These are phyloP conservation scores for Panaeolus cyanescens DNA, from an alignment of 768 basidiomycete species.

Conservation along the genomic window DNA sequence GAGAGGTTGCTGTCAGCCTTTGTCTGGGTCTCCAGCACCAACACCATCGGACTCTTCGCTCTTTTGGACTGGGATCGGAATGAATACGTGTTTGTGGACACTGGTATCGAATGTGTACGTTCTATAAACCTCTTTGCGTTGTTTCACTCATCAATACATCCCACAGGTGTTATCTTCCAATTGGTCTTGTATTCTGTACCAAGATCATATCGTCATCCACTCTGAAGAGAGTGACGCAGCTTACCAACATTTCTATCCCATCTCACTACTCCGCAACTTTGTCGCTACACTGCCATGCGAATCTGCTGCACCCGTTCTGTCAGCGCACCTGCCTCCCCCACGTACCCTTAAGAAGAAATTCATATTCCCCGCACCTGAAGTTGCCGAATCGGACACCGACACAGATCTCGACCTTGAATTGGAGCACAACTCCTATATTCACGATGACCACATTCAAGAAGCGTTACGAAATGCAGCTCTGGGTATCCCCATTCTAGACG, in stretches of 20 bases:
- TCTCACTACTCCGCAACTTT: constrained; percentile 39
- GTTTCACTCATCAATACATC: neutral
- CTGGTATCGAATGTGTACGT: constrained; percentile 73
- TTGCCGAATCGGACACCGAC: constrained; percentile 12
- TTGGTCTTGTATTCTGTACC: constrained; percentile 75
- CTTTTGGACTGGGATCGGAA: constrained; percentile 66
- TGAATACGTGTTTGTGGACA: constrained; percentile 74
- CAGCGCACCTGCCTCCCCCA: constrained; percentile 40
- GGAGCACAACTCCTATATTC: neutral
- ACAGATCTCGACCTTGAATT: constrained; percentile 13
- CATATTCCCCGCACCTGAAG: constrained; percentile 39
- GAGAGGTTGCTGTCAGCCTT: constrained; percentile 65
- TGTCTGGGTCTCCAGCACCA: constrained; percentile 60
- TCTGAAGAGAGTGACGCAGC: constrained; percentile 69
- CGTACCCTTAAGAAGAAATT: constrained; percentile 54
- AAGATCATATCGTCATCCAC: constrained; percentile 70
- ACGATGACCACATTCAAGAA: neutral
- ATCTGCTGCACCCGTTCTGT: constrained; percentile 40
- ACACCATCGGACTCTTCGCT: constrained; percentile 62
- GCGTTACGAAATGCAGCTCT: neutral
- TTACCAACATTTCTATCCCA: constrained; percentile 70
- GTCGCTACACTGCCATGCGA: constrained; percentile 24
- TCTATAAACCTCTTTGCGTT: neutral
- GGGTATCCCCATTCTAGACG: constrained; percentile 14
- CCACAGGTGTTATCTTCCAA: constrained; percentile 64